Base-by-base conservation (phyloP, 768 basidiomycete genomes). In the Cytidiella melzeri region DNA sequence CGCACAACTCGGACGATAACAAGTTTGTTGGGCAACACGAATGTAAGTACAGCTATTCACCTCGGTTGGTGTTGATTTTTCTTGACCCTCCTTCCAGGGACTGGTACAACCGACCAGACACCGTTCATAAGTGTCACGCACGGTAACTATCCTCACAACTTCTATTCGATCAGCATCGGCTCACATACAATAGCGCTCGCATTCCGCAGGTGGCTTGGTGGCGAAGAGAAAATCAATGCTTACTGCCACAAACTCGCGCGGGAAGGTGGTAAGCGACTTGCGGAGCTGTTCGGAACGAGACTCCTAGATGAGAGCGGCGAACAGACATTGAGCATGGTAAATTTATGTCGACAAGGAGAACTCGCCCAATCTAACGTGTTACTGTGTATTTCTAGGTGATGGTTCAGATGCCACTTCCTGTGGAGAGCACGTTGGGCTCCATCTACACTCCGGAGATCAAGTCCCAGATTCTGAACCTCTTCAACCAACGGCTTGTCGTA, bases 171-270 rank as follows among this genome's bases (percentile, higher is more conserved):
- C 7, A 7, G 30, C 30, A 34, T 34, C 30, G 9, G 7, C 15
- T 7, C 30, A 40, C 21, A 20, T 36, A 20, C 10, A 19, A 19
- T 45, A 82, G 90, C 89, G 0, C 62, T 91, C 4, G 75, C 81
- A 25, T 92, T 92, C 67, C 78, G 91, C 24, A 59, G 74, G 50
- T 77, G 76, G 69, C 64, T 91, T 2, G 90, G 91, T 1, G 89
- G 91, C 5, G 90, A 93, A 62, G 63, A 74, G 21, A 73, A 70
- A 40, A 92, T 93, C 51, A 79, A 76, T 55, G 66, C 67, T 6
- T 91, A 92, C 62, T 87, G 81, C 55, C 84, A 82, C 62, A 57
- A 69, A 7, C 72, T 91, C 5, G 91, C 88, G 3, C 51, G 85
- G 2, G 62, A 74, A 39, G 91, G 88, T 6, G 89, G 86, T 0